These are phyloP conservation scores for Macrotyloma uniflorum DNA, from an alignment of 306 rosid genomes.

Conservation along the genomic window DNA sequence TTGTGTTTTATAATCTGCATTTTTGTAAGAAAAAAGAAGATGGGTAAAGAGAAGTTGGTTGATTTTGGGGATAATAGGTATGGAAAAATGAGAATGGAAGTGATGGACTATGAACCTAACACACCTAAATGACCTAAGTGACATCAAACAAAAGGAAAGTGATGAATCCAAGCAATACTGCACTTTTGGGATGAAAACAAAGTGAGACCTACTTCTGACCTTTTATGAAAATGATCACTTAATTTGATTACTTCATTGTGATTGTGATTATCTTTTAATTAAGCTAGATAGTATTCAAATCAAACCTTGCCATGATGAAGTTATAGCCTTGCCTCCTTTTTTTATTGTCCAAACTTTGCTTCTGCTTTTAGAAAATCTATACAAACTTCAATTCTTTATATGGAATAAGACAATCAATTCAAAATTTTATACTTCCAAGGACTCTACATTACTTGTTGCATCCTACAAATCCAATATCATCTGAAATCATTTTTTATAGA, in stretches of 20 bases:
- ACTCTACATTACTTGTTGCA: too few species aligned
- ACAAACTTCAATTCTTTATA: background rate
- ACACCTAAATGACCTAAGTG: conserved; percentile 56
- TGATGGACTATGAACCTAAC: conserved; percentile 60
- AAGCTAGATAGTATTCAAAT: background rate
- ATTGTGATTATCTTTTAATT: background rate
- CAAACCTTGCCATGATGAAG: background rate
- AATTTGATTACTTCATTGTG: background rate
- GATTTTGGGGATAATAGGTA: conserved; percentile 46
- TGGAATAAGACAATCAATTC: background rate
- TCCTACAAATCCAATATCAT: too few species aligned
- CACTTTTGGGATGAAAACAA: conserved; percentile 33
- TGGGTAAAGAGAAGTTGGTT: conserved; percentile 33
- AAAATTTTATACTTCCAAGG: too few species aligned
- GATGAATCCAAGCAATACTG: conserved; percentile 24
- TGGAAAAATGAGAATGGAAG: conserved; percentile 41
- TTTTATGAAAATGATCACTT: conserved; percentile 46
- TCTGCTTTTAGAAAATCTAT: background rate
- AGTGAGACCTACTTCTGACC: conserved; percentile 50
- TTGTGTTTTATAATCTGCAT: too few species aligned
- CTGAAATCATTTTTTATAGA: too few species aligned
- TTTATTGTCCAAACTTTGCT: too few species aligned
- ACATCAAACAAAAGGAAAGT: conserved; percentile 30
- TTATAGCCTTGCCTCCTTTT: background rate
- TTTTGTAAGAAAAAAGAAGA: background rate